Percentiles rank a stretch among this genome's conserved stretches.
Conservation (phyloP, 2,329 filamentous ascomycete species). For the Fonsecaea pedrosoi region DNA sequence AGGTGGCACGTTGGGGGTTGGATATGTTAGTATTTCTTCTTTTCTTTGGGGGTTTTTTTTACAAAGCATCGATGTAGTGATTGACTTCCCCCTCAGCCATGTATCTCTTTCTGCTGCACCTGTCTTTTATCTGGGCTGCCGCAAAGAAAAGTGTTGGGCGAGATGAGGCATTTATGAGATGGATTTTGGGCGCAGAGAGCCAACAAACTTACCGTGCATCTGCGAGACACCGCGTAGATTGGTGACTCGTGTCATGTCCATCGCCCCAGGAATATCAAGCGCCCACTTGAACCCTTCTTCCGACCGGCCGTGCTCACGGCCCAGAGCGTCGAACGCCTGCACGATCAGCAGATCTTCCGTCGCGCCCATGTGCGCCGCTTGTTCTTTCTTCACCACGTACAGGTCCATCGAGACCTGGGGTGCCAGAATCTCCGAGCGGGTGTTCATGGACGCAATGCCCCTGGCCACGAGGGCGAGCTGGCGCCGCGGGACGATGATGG, state of each 20-base stretch:
- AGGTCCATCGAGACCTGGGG: slow-evolving; percentile 24
- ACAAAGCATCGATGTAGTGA: no score
- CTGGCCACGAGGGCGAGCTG: slow-evolving; percentile 20
- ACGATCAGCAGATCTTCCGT: slow-evolving; percentile 27
- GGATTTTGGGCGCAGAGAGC: neutral
- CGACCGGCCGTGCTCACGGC: slow-evolving; percentile 22
- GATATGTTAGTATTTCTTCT: neutral
- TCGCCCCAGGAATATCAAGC: slow-evolving; percentile 25
- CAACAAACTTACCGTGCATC: slow-evolving; percentile 18
- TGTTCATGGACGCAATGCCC: slow-evolving; percentile 23
- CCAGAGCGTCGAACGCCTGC: slow-evolving; percentile 26
- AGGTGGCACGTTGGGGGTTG: no score
- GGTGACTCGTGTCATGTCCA: slow-evolving; percentile 24
- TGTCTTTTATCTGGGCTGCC: neutral
- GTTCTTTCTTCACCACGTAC: slow-evolving; percentile 25
- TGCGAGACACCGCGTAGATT: slow-evolving; percentile 18
- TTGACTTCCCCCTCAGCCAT: no score
- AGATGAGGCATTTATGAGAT: no score
- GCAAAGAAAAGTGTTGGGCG: neutral
- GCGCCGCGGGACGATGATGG: slow-evolving; percentile 26
- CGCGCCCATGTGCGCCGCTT: slow-evolving; percentile 19
- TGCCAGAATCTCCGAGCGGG: neutral
- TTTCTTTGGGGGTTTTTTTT: neutral
- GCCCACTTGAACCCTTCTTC: slow-evolving; percentile 27
- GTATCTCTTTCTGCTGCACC: no score